Conservation (phyloP, 345 rosid genomes). For the Eucalyptus decipiens region DNA sequence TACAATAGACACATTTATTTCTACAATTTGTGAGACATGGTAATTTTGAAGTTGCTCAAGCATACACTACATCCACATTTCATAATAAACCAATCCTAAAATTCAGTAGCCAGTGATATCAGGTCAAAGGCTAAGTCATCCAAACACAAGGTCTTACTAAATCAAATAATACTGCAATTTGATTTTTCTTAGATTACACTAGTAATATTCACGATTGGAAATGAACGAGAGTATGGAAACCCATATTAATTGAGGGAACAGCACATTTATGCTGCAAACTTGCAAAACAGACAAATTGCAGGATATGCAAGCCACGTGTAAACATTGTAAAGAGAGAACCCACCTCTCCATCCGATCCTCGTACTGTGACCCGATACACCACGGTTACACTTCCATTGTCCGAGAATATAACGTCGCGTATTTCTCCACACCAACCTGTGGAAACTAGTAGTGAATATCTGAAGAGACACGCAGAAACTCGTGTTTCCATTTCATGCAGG, state of each 20-base stretch:
- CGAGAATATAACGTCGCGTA: conserved; percentile 87
- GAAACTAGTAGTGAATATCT: not conserved
- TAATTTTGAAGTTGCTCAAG: not conserved
- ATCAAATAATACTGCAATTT: not conserved
- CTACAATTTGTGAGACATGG: not conserved
- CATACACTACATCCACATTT: not conserved
- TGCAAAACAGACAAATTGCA: not conserved
- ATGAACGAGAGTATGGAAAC: not conserved
- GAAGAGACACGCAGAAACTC: not conserved
- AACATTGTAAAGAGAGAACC: not conserved
- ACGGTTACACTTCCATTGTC: conserved; percentile 86
- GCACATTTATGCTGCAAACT: not conserved
- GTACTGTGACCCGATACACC: conserved; percentile 84
- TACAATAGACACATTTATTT: not conserved
- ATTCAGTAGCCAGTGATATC: not conserved
- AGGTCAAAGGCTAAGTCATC: not conserved
- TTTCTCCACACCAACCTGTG: conserved; percentile 98
- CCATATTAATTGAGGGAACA: not conserved
- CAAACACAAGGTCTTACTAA: not conserved
- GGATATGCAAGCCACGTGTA: not conserved
- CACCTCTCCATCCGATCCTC: conserved; percentile 98
- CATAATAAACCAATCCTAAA: not conserved
- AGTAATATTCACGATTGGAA: not conserved
- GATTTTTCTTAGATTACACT: not conserved
- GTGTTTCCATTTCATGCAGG: not conserved